phyloP scores from a whole-genome alignment of 495 filamentous ascomycete species.

The Aspergillus bertholletiae region DNA sequence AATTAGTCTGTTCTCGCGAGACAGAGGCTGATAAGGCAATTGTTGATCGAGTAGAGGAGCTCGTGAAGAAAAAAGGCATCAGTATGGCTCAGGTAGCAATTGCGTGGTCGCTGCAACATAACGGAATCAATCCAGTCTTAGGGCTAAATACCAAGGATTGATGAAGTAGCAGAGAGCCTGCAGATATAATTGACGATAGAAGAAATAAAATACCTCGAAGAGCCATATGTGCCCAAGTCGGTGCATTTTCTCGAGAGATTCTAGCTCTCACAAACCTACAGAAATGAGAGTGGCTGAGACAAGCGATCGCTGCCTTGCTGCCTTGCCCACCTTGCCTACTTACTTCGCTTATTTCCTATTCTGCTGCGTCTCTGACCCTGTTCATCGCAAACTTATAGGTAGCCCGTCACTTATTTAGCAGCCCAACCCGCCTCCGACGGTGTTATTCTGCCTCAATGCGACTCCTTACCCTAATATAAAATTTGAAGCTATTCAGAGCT shows the following conservation, averaged over 20 bases:
- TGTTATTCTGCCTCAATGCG: too few relatives aligned
- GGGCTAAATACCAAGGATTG: slow-evolving; percentile 59
- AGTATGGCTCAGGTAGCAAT: slow-evolving; percentile 64
- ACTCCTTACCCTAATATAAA: too few relatives aligned
- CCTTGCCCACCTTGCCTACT: too few relatives aligned
- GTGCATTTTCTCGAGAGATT: slow-evolving; percentile 26
- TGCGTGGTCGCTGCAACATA: slow-evolving; percentile 58
- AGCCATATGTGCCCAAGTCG: slow-evolving; percentile 58
- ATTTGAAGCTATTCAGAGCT: too few relatives aligned
- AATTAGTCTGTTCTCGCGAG: slow-evolving; percentile 41
- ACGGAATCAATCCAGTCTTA: slow-evolving; percentile 59
- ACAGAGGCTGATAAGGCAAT: slow-evolving; percentile 53
- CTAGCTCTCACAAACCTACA: too few relatives aligned
- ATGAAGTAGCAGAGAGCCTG: slow-evolving; percentile 54
- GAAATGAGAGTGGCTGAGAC: too few relatives aligned
- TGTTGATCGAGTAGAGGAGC: slow-evolving; percentile 60
- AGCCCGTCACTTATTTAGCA: too few relatives aligned
- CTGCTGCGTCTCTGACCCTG: too few relatives aligned
- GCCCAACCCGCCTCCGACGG: too few relatives aligned
- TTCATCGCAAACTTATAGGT: too few relatives aligned
- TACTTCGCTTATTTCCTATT: too few relatives aligned
- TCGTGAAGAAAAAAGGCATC: slow-evolving; percentile 61
- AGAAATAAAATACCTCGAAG: slow-evolving; percentile 65
- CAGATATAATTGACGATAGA: slow-evolving; percentile 54
- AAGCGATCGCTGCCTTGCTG: too few relatives aligned